Evolutionary conservation across 345 rosid genomes (phyloP).

Genomic region (Reutealis trisperma): DNA sequence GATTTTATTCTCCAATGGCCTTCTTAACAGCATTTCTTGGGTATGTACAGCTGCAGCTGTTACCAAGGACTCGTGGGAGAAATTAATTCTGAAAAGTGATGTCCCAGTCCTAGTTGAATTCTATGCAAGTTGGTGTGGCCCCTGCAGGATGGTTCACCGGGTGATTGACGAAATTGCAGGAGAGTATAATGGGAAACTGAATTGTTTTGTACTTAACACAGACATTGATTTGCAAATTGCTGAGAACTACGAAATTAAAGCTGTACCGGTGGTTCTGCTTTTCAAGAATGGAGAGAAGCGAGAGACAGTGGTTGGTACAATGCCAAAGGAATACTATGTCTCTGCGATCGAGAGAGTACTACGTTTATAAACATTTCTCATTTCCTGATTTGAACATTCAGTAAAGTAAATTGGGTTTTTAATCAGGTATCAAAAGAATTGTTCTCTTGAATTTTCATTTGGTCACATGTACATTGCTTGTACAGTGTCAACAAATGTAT

Average conservation of each 20-base stretch:
- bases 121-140: slow-evolving; percentile 83
- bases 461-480: slow-evolving; percentile 2
- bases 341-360: slow-evolving; percentile 90
- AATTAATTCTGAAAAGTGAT: slow-evolving; percentile 57
- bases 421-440: not conserved
- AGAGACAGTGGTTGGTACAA: slow-evolving; percentile 81
- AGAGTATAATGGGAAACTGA: slow-evolving; percentile 73
- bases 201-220: slow-evolving; percentile 68
- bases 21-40: slow-evolving; percentile 20
- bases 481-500: not conserved
- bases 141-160: slow-evolving; percentile 55
- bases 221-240: slow-evolving; percentile 70
- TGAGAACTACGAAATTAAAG: slow-evolving; percentile 78
- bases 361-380: slow-evolving; percentile 38
- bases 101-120: slow-evolving; percentile 83
- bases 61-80: slow-evolving; percentile 65
- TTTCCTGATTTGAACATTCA: not conserved
- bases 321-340: slow-evolving; percentile 90
- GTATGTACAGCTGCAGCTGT: slow-evolving; percentile 60
- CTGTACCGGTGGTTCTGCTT: slow-evolving; percentile 84
- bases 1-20: not conserved
- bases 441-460: not conserved
- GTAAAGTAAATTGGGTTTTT: not conserved
- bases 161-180: slow-evolving; percentile 78
- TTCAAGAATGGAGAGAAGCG: slow-evolving; percentile 82